phyloP scores from a whole-genome alignment of 371 early-diverging fungal genomes.

The Mucor plumbeus region DNA sequence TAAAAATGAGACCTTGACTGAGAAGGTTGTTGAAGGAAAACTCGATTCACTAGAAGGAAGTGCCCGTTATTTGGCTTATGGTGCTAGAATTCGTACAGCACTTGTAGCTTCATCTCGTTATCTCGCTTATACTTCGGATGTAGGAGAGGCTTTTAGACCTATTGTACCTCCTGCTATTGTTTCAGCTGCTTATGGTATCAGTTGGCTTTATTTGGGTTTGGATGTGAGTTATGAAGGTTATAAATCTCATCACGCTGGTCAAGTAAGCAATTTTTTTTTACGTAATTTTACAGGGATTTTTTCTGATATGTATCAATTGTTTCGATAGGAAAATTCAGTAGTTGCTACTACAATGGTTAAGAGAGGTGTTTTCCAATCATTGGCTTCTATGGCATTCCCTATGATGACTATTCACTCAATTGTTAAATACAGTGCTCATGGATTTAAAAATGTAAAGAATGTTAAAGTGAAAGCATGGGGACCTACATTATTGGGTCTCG shows the following conservation, averaged over 20 bases:
- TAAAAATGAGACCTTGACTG: constrained; percentile 19
- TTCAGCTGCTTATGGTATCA: constrained; percentile 67
- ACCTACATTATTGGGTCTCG: constrained; percentile 72
- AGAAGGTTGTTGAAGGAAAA: constrained; percentile 44
- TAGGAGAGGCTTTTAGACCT: constrained; percentile 83
- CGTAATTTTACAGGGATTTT: background rate
- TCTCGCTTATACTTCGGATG: constrained; percentile 74
- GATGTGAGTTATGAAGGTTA: constrained; percentile 77
- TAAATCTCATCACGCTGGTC: constrained; percentile 64
- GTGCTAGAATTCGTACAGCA: constrained; percentile 65
- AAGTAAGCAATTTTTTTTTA: constrained; percentile 26
- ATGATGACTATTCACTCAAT: constrained; percentile 75
- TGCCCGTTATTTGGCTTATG: constrained; percentile 74
- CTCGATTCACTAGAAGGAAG: constrained; percentile 59
- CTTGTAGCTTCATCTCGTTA: constrained; percentile 63
- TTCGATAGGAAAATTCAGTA: constrained; percentile 41
- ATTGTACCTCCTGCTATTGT: constrained; percentile 65
- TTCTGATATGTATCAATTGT: background rate
- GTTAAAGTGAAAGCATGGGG: constrained; percentile 63
- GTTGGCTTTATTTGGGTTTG: constrained; percentile 66
- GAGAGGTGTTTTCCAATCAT: constrained; percentile 72
- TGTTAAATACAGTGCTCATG: constrained; percentile 70
- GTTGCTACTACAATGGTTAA: constrained; percentile 66
- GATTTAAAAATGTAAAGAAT: constrained; percentile 61
- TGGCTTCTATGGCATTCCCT: constrained; percentile 76